Conservation (phyloP, 768 basidiomycete species). For the Termitomyces sp. region DNA sequence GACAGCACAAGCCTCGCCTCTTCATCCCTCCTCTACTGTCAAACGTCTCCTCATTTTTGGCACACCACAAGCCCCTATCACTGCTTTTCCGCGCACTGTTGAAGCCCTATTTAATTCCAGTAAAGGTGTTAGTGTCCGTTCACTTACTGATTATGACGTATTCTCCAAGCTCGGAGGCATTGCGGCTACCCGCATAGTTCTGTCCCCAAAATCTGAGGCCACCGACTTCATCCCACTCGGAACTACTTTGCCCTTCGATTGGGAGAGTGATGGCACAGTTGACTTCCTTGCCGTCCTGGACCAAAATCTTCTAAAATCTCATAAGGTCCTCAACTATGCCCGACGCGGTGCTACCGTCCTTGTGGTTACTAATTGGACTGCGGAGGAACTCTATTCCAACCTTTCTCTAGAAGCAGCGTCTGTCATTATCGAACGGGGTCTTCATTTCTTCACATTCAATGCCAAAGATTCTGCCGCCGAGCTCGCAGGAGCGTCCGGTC, state of each 20-base stretch:
- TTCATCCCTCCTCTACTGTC: conserved; percentile 41
- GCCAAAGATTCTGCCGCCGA: conserved; percentile 44
- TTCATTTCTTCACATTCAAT: conserved; percentile 58
- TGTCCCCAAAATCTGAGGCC: conserved; percentile 40
- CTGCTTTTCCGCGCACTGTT: conserved; percentile 50
- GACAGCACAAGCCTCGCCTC: conserved; percentile 27
- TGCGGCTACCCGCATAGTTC: conserved; percentile 60
- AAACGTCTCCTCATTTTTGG: conserved; percentile 66
- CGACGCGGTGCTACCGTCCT: conserved; percentile 67
- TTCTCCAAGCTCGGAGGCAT: conserved; percentile 72
- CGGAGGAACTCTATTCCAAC: conserved; percentile 66
- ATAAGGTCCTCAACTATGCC: conserved; percentile 63
- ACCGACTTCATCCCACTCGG: conserved; percentile 45
- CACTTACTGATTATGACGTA: conserved; percentile 66
- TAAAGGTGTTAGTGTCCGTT: conserved; percentile 48
- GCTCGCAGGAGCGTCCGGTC: conserved; percentile 27
- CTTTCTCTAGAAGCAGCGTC: conserved; percentile 46
- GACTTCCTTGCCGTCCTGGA: conserved; percentile 78
- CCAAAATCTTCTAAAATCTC: conserved; percentile 70
- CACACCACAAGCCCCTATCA: conserved; percentile 47
- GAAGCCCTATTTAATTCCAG: conserved; percentile 52
- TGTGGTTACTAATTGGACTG: conserved; percentile 68
- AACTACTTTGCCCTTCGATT: conserved; percentile 50
- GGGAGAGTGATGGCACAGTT: conserved; percentile 36
- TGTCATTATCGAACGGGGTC: conserved; percentile 42